These are phyloP conservation scores for Eutrema salsugineum DNA, from an alignment of 441 rosid species.

Conservation along the genomic window DNA sequence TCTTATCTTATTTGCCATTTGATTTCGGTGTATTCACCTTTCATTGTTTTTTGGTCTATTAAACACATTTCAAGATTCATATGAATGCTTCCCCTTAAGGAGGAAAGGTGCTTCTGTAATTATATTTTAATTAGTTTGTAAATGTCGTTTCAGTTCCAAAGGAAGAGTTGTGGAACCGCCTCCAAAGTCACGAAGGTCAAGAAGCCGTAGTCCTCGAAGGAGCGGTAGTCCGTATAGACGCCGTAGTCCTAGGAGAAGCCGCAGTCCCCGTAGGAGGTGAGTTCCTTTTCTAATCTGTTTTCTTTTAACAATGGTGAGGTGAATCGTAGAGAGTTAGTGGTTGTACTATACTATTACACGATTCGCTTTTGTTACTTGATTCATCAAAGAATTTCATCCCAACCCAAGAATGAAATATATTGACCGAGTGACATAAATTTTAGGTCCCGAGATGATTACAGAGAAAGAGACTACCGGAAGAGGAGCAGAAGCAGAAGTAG, in stretches of 20 bases:
- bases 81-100: neutral
- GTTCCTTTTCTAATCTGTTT: constrained; percentile 4
- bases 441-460: constrained; percentile 59
- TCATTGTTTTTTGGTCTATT: neutral
- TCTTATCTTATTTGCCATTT: neutral
- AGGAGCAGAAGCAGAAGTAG: constrained; percentile 69
- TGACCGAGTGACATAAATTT: neutral
- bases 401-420: neutral
- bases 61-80: neutral
- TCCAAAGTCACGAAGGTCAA: constrained; percentile 46
- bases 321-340: neutral
- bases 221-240: constrained; percentile 33
- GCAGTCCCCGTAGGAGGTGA: constrained; percentile 65
- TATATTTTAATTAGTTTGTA: constrained; percentile 8
- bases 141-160: constrained; percentile 38
- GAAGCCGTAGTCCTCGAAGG: constrained; percentile 69
- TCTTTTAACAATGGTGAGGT: neutral
- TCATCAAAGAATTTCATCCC: neutral
- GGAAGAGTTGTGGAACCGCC: constrained; percentile 35
- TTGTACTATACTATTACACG: neutral
- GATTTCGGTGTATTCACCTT: neutral
- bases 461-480: constrained; percentile 51
- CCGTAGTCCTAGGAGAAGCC: constrained; percentile 43
- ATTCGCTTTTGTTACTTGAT: neutral
- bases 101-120: neutral